Evolutionary conservation across 2,329 filamentous ascomycete genomes (phyloP).

Genomic region (Colletotrichum sp.): DNA sequence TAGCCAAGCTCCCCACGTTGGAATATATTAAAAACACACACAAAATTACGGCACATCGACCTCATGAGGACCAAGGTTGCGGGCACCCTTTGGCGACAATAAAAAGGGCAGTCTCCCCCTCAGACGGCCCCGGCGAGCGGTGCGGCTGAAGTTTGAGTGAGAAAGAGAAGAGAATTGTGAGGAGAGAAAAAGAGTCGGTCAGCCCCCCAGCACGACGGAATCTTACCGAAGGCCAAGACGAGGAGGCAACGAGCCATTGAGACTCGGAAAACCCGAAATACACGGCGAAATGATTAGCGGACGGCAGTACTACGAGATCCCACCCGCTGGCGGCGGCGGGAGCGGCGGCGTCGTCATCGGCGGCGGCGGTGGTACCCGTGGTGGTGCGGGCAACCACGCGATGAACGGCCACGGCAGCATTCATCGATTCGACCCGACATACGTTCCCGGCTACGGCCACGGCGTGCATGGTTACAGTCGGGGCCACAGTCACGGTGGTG

Average conservation of each 20-base stretch:
- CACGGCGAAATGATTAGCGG: conserved; percentile 1
- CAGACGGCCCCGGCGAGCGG: background rate
- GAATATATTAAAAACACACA: conserved; percentile 6
- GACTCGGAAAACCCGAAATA: background rate
- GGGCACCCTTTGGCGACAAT: background rate
- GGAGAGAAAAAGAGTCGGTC: background rate
- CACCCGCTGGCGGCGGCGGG: background rate
- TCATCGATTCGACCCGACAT: conserved; percentile 14
- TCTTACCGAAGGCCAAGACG: background rate
- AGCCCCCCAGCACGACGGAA: background rate
- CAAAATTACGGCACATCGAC: conserved; percentile 19
- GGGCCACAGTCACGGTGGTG: background rate
- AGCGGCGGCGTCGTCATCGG: background rate
- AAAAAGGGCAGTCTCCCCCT: background rate
- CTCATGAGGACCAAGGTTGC: conserved; percentile 8
- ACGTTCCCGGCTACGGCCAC: background rate
- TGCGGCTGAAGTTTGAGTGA: background rate
- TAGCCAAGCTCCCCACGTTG: conserved; percentile 16
- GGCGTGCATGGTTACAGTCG: background rate
- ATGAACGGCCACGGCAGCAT: background rate
- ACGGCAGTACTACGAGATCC: conserved; percentile 15
- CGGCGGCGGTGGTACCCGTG: background rate
- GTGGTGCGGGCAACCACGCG: background rate
- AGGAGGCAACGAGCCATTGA: background rate
- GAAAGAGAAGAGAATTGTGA: background rate